phyloP scores from a whole-genome alignment of 2,329 filamentous ascomycete species.

The Xylaria sp. region DNA sequence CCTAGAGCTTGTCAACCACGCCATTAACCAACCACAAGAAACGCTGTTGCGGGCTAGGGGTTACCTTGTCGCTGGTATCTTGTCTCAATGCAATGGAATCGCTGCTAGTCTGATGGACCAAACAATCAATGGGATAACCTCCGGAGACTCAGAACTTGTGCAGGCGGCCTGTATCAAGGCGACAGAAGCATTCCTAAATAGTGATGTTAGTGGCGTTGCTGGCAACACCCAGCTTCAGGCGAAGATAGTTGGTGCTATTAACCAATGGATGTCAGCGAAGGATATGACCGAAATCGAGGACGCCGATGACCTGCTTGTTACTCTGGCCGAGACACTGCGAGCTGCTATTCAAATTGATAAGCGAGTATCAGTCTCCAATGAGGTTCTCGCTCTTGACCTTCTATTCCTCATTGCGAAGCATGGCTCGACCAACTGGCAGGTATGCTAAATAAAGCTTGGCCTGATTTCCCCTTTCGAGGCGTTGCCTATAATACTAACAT shows the following conservation, averaged over 20 bases:
- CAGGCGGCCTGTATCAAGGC: constrained; percentile 92
- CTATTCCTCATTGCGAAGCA: constrained; percentile 91
- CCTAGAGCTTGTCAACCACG: constrained; percentile 81
- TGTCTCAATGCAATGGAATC: constrained; percentile 75
- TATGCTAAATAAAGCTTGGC: constrained; percentile 35
- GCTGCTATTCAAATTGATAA: constrained; percentile 85
- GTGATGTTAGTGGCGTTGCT: constrained; percentile 58
- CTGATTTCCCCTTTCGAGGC: not conserved
- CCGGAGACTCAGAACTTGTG: constrained; percentile 85
- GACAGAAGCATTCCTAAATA: constrained; percentile 73
- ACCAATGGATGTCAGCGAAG: constrained; percentile 80
- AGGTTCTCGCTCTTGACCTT: constrained; percentile 79
- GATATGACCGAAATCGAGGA: constrained; percentile 87
- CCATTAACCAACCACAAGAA: constrained; percentile 75
- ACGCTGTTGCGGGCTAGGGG: constrained; percentile 86
- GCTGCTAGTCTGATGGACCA: constrained; percentile 75
- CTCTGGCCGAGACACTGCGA: constrained; percentile 85
- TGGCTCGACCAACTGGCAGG: constrained; percentile 88
- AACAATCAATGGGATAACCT: constrained; percentile 78
- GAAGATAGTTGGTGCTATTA: constrained; percentile 68
- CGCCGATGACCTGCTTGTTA: constrained; percentile 91
- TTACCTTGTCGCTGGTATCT: constrained; percentile 83
- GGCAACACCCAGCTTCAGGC: constrained; percentile 65
- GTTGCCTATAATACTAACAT: constrained; percentile 26
- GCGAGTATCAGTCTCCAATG: constrained; percentile 75